Evolutionary conservation across 345 rosid species (phyloP), one percentile per base, ranked within the genome.

Genomic region (Bretschneidera sinensis): DNA sequence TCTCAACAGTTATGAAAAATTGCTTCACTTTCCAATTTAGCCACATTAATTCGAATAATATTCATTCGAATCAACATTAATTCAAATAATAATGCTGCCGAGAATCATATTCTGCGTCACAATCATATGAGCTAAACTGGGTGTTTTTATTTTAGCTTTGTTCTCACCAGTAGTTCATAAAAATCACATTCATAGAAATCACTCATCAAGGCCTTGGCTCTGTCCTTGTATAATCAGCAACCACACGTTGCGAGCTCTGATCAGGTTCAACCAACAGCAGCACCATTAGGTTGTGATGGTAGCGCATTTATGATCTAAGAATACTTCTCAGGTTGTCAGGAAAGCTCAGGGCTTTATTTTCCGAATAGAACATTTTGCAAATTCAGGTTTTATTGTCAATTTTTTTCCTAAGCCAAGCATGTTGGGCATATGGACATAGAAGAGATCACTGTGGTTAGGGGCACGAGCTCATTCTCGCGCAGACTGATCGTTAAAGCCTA

Each of bases 321-420:
- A 78, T 78, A 85, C 83, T n/a, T 92, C 96, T 0, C 70, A 79
- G 24, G 67, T 79, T 1, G 77, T 87, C 0, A 92, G 97, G 7
- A 82, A 75, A 54, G 95, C 97, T 1, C 92, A 84, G 50, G 98
- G 97, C 5, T 87, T 92, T 68, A 76, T 87, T 31, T 79, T 89
- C 43, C 94, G 94, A 0, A 33, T 68, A 1, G 81, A 89, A 56
- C 66, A 73, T 21, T 92, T 84, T 63, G 91, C 87, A 1, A 61
- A 61, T 47, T 87, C 94, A 2, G 87, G 67, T 33, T 89, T 85
- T 56, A 85, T 89, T 50, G 53, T 92, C 7, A 77, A n/a, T n/a
- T n/a, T n/a, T 92, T 39, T 84, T 87, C 48, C 78, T 92, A 51
- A 84, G 94, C 91, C 28, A 80, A 79, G 50, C 69, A 67, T 21